Evolutionary conservation across 2,329 filamentous ascomycete species (phyloP), one percentile per base, ranked within the genome.

Genomic region (Fusarium piperis): DNA sequence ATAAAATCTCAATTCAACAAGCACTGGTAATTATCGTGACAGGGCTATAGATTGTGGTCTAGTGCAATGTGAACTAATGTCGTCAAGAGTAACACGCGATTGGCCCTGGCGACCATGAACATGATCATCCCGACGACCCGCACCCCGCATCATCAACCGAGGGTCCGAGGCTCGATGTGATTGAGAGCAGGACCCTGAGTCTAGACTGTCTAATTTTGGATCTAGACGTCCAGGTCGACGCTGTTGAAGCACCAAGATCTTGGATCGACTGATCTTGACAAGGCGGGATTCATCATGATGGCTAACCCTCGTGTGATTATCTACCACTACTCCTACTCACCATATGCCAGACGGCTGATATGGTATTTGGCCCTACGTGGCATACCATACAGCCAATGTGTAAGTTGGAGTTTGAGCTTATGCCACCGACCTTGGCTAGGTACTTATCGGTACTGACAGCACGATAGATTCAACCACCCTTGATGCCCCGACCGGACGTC

Each of bases 291-390:
- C 32, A 11, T 23, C n/a, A 57, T 15, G 10, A 78, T 78, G 77
- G 56, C 74, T 10, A 39, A 53, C 39, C 61, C 70, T 26, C 58
- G 64, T 4, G 86, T 91, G 20, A 82, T 92, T 9, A 76, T 93
- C 1, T 93, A 91, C 78, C 90, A 92, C 79, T 93, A 93, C 78
- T 78, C 83, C 1, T 85, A 83, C 75, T 93, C 91, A 12, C 91
- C 91, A 0, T 93, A 88, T 75, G 91, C 90, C 9, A 85, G 85
- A 61, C 83, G 90, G 65, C 79, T 93, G 30, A 80, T 87, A 28
- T 93, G 91, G 90, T 94, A 94, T 77, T 83, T 94, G 13, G 84
- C 85, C 39, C 85, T 94, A 4, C 87, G 91, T 44, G 86, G 86
- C 28, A 91, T 94, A 51, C 85, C 87, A 0, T 93, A 91, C 75